phyloP scores from a whole-genome alignment of 129 eudicot species.

The Saussurea involucrata region DNA sequence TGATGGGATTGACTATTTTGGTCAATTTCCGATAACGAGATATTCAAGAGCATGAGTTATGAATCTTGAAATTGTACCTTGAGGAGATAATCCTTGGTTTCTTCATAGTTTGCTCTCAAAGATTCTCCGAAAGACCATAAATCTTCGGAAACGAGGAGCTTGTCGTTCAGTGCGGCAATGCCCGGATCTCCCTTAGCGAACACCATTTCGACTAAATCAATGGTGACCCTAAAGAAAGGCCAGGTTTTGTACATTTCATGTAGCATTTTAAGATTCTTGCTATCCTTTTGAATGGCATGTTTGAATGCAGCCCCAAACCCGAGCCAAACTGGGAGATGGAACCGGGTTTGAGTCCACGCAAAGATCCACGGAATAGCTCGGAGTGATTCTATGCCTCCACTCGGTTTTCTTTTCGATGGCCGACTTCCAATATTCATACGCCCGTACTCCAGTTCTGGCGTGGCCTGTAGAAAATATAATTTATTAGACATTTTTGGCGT shows the following conservation, averaged over 20 bases:
- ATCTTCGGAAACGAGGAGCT: constrained; percentile 86
- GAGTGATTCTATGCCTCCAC: constrained; percentile 97
- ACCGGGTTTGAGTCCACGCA: constrained; percentile 98
- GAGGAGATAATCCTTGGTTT: constrained; percentile 72
- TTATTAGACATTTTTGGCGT: no score
- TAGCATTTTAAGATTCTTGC: constrained; percentile 65
- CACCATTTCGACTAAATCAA: constrained; percentile 96
- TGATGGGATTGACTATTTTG: no score
- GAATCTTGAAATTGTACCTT: constrained; percentile 48
- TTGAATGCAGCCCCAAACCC: constrained; percentile 97
- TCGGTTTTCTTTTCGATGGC: constrained; percentile 92
- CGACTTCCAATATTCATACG: constrained; percentile 99
- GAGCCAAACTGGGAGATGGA: constrained; percentile 99
- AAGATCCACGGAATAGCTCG: constrained; percentile 99
- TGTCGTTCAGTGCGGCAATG: constrained; percentile 86
- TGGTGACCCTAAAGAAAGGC: constrained; percentile 99
- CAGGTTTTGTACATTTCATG: constrained; percentile 89
- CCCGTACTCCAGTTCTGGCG: constrained; percentile 96
- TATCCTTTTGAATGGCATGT: constrained; percentile 57
- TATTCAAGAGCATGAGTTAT: not conserved
- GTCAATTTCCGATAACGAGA: no score
- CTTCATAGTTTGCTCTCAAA: constrained; percentile 67
- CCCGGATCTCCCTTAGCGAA: constrained; percentile 98
- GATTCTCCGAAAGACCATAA: constrained; percentile 78
- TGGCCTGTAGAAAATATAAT: constrained; percentile 69